Evolutionary conservation across 768 basidiomycete species (phyloP).

Genomic region (Mycena maculata): DNA sequence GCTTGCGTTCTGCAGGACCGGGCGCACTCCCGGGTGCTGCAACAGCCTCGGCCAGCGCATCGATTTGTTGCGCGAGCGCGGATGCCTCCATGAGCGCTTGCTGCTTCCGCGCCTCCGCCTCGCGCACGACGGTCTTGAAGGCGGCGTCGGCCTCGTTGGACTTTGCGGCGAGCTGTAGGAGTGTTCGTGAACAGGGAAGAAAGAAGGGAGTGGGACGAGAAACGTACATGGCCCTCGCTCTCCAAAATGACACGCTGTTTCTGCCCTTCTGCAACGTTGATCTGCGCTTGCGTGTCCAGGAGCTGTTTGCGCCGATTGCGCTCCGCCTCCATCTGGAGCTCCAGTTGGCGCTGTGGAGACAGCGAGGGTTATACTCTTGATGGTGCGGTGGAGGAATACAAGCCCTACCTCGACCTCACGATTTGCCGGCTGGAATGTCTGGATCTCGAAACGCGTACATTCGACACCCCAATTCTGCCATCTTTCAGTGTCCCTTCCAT

Average conservation of each 20-base stretch:
- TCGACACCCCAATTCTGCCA: conserved; percentile 66
- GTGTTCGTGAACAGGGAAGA: background rate
- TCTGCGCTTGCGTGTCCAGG: conserved; percentile 66
- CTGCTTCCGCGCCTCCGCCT: conserved; percentile 58
- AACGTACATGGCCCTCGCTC: conserved; percentile 63
- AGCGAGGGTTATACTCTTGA: background rate
- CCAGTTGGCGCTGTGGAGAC: conserved; percentile 60
- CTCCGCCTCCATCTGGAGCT: conserved; percentile 71
- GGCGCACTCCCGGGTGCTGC: conserved; percentile 44
- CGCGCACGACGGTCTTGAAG: conserved; percentile 62
- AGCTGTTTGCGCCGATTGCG: conserved; percentile 66
- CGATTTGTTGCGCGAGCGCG: conserved; percentile 43
- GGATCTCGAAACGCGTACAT: conserved; percentile 69
- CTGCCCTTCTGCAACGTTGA: conserved; percentile 69
- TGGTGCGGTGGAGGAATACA: background rate
- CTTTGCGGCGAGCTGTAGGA: conserved; percentile 56
- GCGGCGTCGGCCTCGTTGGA: conserved; percentile 66
- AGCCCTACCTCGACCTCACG: conserved; percentile 64
- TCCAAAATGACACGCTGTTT: conserved; percentile 68
- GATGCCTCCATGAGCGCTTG: conserved; percentile 31
- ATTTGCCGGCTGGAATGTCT: conserved; percentile 69
- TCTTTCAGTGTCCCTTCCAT: background rate
- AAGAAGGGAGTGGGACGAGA: background rate
- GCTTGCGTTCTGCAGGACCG: conserved; percentile 47
- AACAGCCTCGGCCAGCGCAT: conserved; percentile 56